These are phyloP conservation scores for Botrytis tulipae DNA, from an alignment of 2,329 filamentous ascomycete species.

Conservation along the genomic window DNA sequence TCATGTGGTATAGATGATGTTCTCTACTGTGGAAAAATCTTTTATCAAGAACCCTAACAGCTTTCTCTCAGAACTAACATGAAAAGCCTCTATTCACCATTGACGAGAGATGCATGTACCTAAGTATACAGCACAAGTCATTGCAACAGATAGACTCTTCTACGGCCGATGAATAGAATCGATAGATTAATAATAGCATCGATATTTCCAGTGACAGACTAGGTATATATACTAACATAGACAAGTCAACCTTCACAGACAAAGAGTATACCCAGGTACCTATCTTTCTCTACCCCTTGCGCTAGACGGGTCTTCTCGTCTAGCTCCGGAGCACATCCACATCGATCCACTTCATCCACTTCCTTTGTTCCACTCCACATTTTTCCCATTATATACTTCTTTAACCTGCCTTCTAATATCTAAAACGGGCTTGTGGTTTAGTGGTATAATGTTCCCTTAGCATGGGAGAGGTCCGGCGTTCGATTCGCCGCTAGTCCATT, in stretches of 20 bases:
- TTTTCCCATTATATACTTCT: background rate
- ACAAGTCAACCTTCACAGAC: background rate
- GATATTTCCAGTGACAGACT: background rate
- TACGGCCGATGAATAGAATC: background rate
- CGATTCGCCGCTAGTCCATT: background rate
- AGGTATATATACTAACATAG: background rate
- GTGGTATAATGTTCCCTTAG: constrained; percentile 3
- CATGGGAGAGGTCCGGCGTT: background rate
- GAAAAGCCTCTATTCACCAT: background rate
- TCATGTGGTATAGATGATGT: background rate
- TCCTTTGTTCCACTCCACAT: background rate
- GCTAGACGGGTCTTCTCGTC: background rate
- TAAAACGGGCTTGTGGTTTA: background rate
- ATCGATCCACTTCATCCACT: background rate
- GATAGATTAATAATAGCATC: background rate
- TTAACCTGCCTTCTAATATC: fast-evolving
- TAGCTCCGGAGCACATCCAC: background rate
- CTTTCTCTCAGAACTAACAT: background rate
- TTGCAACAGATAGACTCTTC: background rate
- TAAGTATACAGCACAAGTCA: background rate
- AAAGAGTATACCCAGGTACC: background rate
- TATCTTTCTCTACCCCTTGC: background rate
- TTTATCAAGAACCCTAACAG: background rate
- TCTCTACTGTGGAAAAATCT: background rate
- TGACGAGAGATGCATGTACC: background rate